Conservation (phyloP, 2,329 filamentous ascomycete genomes). For the Colletotrichum trifolii region DNA sequence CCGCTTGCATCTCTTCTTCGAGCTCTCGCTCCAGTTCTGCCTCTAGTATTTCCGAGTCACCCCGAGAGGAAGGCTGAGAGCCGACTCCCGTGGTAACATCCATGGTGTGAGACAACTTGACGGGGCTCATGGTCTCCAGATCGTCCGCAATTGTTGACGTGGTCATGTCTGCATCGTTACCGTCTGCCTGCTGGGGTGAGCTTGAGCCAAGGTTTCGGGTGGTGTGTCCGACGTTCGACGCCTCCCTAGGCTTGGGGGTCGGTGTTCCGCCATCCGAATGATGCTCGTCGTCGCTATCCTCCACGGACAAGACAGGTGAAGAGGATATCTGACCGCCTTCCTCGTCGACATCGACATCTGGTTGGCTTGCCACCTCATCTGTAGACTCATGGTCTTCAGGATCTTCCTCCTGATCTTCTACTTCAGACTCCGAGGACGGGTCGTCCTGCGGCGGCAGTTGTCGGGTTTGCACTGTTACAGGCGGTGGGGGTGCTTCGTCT, state of each 20-base stretch:
- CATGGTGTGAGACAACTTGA: constrained; percentile 13
- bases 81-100: background rate
- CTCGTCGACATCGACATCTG: too few species aligned
- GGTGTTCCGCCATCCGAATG: constrained; percentile 19
- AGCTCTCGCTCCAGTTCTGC: constrained; percentile 29
- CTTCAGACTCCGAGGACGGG: background rate
- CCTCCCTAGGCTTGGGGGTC: constrained; percentile 16
- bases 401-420: background rate
- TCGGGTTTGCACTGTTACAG: background rate
- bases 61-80: constrained; percentile 11
- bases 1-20: constrained; percentile 21
- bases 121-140: constrained; percentile 35
- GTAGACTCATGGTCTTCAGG: background rate
- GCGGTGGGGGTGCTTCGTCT: constrained; percentile 5
- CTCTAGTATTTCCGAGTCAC: constrained; percentile 20
- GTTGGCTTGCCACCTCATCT: background rate
- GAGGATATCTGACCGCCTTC: background rate
- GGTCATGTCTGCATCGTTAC: constrained; percentile 8
- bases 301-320: constrained; percentile 1
- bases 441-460: constrained; percentile 4
- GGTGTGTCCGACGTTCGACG: background rate
- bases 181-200: background rate
- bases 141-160: constrained; percentile 15
- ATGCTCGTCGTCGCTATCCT: constrained; percentile 28
- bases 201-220: background rate